Conservation (phyloP, 768 basidiomycete genomes). For the Lactarius pseudohatsudake region DNA sequence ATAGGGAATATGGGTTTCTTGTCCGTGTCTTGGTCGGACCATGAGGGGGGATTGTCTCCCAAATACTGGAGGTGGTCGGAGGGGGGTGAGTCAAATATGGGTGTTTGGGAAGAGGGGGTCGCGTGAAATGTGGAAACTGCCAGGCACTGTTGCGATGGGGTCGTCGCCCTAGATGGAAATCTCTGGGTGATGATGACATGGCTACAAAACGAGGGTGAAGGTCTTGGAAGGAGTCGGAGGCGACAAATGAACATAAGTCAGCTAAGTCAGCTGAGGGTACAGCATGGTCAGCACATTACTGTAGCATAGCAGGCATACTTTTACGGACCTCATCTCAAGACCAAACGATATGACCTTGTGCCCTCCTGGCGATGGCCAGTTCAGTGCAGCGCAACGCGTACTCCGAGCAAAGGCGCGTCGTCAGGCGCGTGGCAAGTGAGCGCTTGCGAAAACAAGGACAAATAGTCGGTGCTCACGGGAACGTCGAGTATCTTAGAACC, state of each 20-base stretch:
- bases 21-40: neutral
- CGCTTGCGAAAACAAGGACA: constrained; percentile 13
- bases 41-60: neutral
- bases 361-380: constrained; percentile 16
- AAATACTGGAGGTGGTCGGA: neutral
- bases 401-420: constrained; percentile 1
- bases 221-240: constrained; percentile 50
- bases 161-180: constrained; percentile 13
- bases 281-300: constrained; percentile 26
- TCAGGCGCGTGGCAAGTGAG: neutral
- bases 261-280: constrained; percentile 36
- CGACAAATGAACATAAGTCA: constrained; percentile 81
- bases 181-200: constrained; percentile 19
- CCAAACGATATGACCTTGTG: constrained; percentile 17
- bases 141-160: constrained; percentile 14
- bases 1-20: neutral
- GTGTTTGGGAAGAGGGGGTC: constrained; percentile 1
- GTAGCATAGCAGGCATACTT: constrained; percentile 10
- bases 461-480: constrained; percentile 1
- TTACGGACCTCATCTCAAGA: constrained; percentile 56
- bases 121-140: constrained; percentile 5
- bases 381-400: constrained; percentile 12
- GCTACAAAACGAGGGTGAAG: constrained; percentile 27
- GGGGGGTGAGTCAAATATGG: neutral
- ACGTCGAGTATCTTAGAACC: too few relatives aligned